Base-by-base conservation (phyloP, 257 asterid genomes). In the Rubia yunnanensis region DNA sequence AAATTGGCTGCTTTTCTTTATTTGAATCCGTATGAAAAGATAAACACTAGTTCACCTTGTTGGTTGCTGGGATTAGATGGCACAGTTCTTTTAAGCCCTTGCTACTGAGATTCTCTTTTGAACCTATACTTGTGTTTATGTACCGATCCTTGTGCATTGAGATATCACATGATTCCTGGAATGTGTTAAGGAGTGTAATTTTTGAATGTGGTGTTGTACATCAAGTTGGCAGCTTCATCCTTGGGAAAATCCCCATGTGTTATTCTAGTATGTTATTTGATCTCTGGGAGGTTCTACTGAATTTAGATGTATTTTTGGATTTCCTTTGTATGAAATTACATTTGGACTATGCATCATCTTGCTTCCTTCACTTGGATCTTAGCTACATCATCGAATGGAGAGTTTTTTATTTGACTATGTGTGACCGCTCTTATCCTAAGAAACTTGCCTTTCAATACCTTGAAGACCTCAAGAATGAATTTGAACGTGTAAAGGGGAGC, bases 381-480 rank as follows among this genome's bases (percentile, higher is more conserved):
- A 92, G 98, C 73, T 87, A 92, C 77, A 82, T 92, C 64, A 84
- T 92, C 70, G 98, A 92, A 83, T 95, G 96, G 39, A 83, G 79
- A 26, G 87, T 88, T 31, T 92, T 96, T 84, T 92, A 92, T 80
- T 77, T 92, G 92, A 86, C 96, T 30, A 82, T 89, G 94, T 88
- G 98, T 65, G 81, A n/a, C n/a, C n/a, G n/a, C n/a, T n/a, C n/a
- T n/a, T n/a, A n/a, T n/a, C n/a, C n/a, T n/a, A n/a, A n/a, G n/a
- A n/a, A n/a, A n/a, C n/a, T n/a, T n/a, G n/a, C n/a, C n/a, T n/a
- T n/a, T n/a, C n/a, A n/a, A n/a, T n/a, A n/a, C n/a, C n/a, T n/a
- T n/a, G n/a, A n/a, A n/a, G n/a, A n/a, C n/a, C n/a, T n/a, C n/a
- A n/a, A n/a, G n/a, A n/a, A n/a, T n/a, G n/a, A n/a, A n/a, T n/a